A percentile compares a stretch with the other conserved stretches of the same genome.
Evolutionary conservation across 2,329 filamentous ascomycete genomes (phyloP).

Genomic region (Colletotrichum gloeosporioides): DNA sequence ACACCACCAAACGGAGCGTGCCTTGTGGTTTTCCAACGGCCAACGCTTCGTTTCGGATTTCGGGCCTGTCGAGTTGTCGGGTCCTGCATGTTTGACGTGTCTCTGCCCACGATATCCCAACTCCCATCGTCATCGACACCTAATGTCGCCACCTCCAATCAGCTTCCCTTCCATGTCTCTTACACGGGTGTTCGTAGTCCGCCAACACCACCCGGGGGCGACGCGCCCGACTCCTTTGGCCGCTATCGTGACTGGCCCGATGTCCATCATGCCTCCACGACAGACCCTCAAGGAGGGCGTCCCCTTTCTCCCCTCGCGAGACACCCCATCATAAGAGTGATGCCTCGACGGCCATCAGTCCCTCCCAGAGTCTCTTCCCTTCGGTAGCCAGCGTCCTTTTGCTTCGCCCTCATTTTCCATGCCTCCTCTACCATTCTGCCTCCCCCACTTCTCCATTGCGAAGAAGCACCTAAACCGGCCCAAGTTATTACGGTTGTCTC

Average conservation of each 20-base stretch:
- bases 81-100: conserved; percentile 17
- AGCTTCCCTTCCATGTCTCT: conserved; percentile 11
- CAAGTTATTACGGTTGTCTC: conserved; percentile 1
- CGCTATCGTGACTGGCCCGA: conserved; percentile 1
- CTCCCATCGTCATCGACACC: neutral
- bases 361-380: conserved; percentile 14
- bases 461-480: neutral
- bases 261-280: neutral
- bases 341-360: conserved; percentile 10
- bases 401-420: neutral
- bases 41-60: neutral
- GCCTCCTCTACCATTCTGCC: conserved; percentile 4
- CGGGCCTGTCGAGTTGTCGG: conserved; percentile 1
- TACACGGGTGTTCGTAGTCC: conserved; percentile 22
- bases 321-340: conserved; percentile 12
- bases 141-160: conserved; percentile 13
- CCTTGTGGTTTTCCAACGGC: neutral
- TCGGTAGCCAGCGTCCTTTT: conserved; percentile 13
- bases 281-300: conserved; percentile 16
- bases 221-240: conserved; percentile 11
- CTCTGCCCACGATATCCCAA: neutral
- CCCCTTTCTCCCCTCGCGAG: conserved; percentile 1
- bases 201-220: conserved; percentile 15
- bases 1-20: neutral
- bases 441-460: neutral